A percentile compares a stretch with the other conserved stretches of the same genome.
phyloP scores from a whole-genome alignment of 192 early-diverging fungal species.

The Dissophora globulifera region DNA sequence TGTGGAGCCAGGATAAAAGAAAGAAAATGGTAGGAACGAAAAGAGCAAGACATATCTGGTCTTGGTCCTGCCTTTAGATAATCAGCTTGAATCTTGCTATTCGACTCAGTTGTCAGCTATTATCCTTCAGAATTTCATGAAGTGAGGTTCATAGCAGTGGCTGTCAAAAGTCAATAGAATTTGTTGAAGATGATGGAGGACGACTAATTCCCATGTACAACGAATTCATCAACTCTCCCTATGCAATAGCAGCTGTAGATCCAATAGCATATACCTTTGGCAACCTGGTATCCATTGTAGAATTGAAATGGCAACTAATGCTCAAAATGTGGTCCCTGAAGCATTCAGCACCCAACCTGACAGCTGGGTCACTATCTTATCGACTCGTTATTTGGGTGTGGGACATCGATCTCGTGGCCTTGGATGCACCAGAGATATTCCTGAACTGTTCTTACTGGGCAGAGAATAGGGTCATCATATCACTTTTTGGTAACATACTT shows the following conservation, averaged over 20 bases:
- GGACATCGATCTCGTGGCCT: neutral
- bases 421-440: neutral
- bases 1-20: too few species aligned
- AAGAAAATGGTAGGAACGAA: too few species aligned
- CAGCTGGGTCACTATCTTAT: neutral
- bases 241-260: neutral
- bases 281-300: neutral
- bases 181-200: too few species aligned
- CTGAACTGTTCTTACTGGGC: constrained; percentile 6
- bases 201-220: too few species aligned
- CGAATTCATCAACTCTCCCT: too few species aligned
- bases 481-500: neutral
- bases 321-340: neutral
- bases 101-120: too few species aligned
- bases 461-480: neutral
- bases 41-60: too few species aligned
- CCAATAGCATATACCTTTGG: constrained; percentile 2
- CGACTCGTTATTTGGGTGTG: constrained; percentile 2
- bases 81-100: too few species aligned
- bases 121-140: too few species aligned
- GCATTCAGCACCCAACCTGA: neutral
- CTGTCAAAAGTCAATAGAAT: too few species aligned
- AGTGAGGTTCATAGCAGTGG: too few species aligned
- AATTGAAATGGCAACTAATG: neutral
- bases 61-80: too few species aligned